phyloP scores from a whole-genome alignment of 805 yeast genomes.

The Nematodospora valgi region DNA sequence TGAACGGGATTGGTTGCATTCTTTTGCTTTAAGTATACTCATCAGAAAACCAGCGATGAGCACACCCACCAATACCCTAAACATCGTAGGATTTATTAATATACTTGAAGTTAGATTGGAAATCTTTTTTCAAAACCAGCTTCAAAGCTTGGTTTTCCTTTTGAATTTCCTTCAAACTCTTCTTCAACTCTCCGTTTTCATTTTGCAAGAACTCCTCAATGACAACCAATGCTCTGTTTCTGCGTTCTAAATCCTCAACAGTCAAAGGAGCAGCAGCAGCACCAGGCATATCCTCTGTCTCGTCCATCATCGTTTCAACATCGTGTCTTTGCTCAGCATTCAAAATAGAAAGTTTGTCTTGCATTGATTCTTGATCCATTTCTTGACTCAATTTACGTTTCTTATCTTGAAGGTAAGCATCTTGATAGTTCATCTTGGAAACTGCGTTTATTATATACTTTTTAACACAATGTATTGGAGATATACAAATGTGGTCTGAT shows the following conservation, averaged over 20 bases:
- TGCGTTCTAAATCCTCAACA: slow-evolving; percentile 8
- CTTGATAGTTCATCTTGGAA: slow-evolving; percentile 11
- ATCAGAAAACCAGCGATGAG: no score
- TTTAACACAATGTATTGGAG: no score
- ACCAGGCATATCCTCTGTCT: slow-evolving; percentile 1
- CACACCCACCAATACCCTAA: no score
- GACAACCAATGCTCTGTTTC: slow-evolving; percentile 8
- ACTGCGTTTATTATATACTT: no score
- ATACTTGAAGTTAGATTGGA: slow-evolving; percentile 8
- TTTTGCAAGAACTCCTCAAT: slow-evolving; percentile 9
- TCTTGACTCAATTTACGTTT: slow-evolving; percentile 10
- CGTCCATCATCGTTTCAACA: slow-evolving; percentile 2
- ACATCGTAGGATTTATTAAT: slow-evolving; percentile 4
- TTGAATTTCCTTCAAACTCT: slow-evolving; percentile 6
- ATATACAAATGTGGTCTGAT: no score
- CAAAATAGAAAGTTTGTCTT: slow-evolving; percentile 6
- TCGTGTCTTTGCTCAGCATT: slow-evolving; percentile 9
- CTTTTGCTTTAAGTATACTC: no score
- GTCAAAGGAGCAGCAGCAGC: slow-evolving; percentile 3
- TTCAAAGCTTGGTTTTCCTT: slow-evolving; percentile 8
- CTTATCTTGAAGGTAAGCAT: slow-evolving; percentile 10
- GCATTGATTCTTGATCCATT: slow-evolving; percentile 6
- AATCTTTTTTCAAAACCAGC: slow-evolving; percentile 10
- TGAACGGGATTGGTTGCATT: no score
- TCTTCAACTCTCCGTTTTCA: slow-evolving; percentile 8